Percentiles rank a stretch among this genome's conserved stretches.
Evolutionary conservation across 768 basidiomycete species (phyloP).

Genomic region (Fomitopsis pulvina): DNA sequence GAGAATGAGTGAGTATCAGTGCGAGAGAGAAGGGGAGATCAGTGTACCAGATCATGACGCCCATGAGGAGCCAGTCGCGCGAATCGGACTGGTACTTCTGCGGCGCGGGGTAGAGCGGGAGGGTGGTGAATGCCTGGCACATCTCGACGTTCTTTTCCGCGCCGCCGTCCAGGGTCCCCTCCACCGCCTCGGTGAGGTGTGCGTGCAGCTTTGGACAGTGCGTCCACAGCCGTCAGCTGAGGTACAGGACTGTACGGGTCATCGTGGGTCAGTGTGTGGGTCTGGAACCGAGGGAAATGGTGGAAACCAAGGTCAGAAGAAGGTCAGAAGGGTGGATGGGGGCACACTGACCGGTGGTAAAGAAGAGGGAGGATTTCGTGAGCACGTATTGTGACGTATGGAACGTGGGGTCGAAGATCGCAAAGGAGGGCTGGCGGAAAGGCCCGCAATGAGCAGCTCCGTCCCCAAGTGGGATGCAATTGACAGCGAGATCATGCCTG

Average conservation of each 20-base stretch:
- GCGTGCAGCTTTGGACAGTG: constrained; percentile 45
- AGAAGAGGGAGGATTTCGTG: constrained; percentile 42
- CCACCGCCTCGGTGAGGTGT: constrained; percentile 48
- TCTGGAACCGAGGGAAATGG: no score
- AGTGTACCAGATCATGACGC: constrained; percentile 51
- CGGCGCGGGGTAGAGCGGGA: constrained; percentile 51
- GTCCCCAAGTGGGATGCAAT: not conserved
- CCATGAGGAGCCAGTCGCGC: constrained; percentile 60
- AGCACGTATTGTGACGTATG: constrained; percentile 43
- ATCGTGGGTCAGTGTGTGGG: not conserved
- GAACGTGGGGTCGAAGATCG: constrained; percentile 38
- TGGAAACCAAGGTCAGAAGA: no score
- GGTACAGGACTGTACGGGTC: constrained; percentile 43
- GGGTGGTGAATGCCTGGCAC: constrained; percentile 62
- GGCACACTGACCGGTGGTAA: constrained; percentile 41
- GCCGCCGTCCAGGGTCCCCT: constrained; percentile 43
- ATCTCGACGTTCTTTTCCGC: constrained; percentile 56
- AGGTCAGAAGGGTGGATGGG: not conserved
- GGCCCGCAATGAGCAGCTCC: not conserved
- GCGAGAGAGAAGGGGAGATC: not conserved
- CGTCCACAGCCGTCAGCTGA: constrained; percentile 53
- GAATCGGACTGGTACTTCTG: constrained; percentile 56
- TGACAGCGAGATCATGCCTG: no score
- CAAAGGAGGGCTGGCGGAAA: not conserved
- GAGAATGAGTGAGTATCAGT: not conserved